A percentile compares a stretch with the other conserved stretches of the same genome.
Conservation (phyloP, 2,329 filamentous ascomycete genomes). For the Penicillium palitans region DNA sequence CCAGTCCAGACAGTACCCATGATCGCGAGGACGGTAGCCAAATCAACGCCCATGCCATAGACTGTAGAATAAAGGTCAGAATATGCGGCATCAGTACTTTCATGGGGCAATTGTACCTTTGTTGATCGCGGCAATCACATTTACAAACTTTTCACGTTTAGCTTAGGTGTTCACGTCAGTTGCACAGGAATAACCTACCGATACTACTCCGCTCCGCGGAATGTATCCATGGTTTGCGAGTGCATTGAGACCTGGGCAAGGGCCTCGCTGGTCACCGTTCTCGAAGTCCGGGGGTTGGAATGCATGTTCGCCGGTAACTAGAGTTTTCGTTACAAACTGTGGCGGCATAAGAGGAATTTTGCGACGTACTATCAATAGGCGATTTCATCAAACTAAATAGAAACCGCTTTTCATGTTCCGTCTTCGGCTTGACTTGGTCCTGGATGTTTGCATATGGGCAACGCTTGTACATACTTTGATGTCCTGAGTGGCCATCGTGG, state of each 20-base stretch:
- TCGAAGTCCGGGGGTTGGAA: slow-evolving; percentile 38
- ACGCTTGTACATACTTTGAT: slow-evolving; percentile 16
- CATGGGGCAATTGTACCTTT: slow-evolving; percentile 23
- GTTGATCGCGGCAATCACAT: slow-evolving; percentile 39
- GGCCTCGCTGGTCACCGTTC: slow-evolving; percentile 41
- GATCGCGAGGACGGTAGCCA: slow-evolving; percentile 45
- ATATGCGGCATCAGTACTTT: neutral
- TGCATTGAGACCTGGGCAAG: slow-evolving; percentile 47
- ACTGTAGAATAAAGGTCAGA: slow-evolving; percentile 30
- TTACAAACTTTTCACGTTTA: slow-evolving; percentile 24
- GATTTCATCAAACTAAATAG: slow-evolving; percentile 23
- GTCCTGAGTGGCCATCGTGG: slow-evolving; percentile 2
- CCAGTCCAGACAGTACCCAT: slow-evolving; percentile 53
- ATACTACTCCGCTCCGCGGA: slow-evolving; percentile 42
- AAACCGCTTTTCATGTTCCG: slow-evolving; percentile 25
- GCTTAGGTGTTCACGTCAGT: neutral
- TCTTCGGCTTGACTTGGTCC: neutral
- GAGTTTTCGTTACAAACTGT: neutral
- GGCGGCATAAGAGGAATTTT: neutral
- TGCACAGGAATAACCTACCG: slow-evolving; percentile 16
- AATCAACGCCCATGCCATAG: slow-evolving; percentile 51
- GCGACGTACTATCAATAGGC: slow-evolving; percentile 30
- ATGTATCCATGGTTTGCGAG: slow-evolving; percentile 48
- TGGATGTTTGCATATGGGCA: slow-evolving; percentile 24
- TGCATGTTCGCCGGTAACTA: slow-evolving; percentile 37